These are phyloP conservation scores for Pseudozyma hubeiensis DNA, from an alignment of 1,284 basidiomycete species.

Conservation along the genomic window DNA sequence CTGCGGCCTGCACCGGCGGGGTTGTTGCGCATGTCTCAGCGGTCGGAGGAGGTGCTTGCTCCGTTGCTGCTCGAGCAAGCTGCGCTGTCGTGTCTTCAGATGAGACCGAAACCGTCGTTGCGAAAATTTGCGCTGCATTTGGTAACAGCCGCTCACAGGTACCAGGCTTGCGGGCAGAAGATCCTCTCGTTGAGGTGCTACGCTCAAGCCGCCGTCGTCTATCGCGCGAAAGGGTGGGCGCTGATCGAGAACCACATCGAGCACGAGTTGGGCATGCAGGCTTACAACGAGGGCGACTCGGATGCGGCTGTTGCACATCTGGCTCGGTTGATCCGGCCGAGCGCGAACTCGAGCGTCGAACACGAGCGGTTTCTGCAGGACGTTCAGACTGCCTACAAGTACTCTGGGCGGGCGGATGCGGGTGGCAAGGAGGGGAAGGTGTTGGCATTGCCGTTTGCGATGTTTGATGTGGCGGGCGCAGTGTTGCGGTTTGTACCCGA, in stretches of 20 bases:
- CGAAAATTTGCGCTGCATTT: constrained; percentile 71
- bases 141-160: constrained; percentile 71
- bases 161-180: constrained; percentile 73
- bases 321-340: constrained; percentile 56
- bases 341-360: constrained; percentile 52
- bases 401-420: constrained; percentile 22
- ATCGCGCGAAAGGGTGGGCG: constrained; percentile 68
- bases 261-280: constrained; percentile 72
- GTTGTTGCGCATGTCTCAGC: constrained; percentile 49
- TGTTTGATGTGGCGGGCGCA: constrained; percentile 24
- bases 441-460: constrained; percentile 3
- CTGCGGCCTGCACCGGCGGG: constrained; percentile 49
- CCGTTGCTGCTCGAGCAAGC: constrained; percentile 73
- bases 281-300: constrained; percentile 72
- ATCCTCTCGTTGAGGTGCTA: constrained; percentile 49
- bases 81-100: constrained; percentile 70
- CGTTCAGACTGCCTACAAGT: constrained; percentile 71
- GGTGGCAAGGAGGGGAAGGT: not conserved
- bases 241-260: constrained; percentile 71
- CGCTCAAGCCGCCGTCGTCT: constrained; percentile 43
- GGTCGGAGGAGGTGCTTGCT: constrained; percentile 71
- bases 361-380: constrained; percentile 70
- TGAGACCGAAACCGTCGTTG: constrained; percentile 60
- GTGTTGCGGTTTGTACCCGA: constrained; percentile 23
- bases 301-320: constrained; percentile 71